These are phyloP conservation scores for Arctostaphylos glauca DNA, from an alignment of 148 eudicot species.

Conservation along the genomic window DNA sequence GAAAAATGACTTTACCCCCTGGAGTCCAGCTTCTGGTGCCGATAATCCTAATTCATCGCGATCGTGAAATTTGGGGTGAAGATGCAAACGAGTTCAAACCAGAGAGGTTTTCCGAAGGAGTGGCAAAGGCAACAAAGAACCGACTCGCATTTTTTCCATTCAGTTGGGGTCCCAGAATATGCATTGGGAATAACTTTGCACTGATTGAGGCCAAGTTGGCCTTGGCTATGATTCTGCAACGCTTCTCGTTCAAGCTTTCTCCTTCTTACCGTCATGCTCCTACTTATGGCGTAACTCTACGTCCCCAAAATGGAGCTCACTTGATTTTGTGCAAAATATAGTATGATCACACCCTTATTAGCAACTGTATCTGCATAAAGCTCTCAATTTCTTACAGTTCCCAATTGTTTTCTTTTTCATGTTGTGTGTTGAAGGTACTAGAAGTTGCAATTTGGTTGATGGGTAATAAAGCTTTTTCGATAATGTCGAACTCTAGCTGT, in stretches of 20 bases:
- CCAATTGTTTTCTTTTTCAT: neutral
- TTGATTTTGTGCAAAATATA: slow-evolving; percentile 21
- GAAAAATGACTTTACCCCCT: slow-evolving; percentile 24
- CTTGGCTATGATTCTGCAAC: slow-evolving; percentile 25
- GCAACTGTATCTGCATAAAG: neutral
- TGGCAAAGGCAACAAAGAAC: slow-evolving; percentile 36
- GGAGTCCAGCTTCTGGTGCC: slow-evolving; percentile 37
- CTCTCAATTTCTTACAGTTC: neutral
- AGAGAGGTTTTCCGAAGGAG: slow-evolving; percentile 38
- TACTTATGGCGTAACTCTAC: slow-evolving; percentile 17
- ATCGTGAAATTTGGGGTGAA: slow-evolving; percentile 38
- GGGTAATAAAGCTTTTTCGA: no score
- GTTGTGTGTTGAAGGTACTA: neutral
- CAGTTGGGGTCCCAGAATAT: slow-evolving; percentile 37
- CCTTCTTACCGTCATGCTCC: slow-evolving; percentile 40
- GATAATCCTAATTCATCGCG: slow-evolving; percentile 29
- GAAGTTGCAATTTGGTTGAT: no score
- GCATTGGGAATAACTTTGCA: slow-evolving; percentile 38
- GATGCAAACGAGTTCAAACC: slow-evolving; percentile 45
- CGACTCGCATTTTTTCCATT: slow-evolving; percentile 32
- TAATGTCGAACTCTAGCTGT: neutral
- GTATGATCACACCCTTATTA: neutral
- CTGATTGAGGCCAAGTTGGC: slow-evolving; percentile 32
- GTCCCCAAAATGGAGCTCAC: slow-evolving; percentile 37
- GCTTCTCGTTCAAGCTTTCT: slow-evolving; percentile 34